Evolutionary conservation across 768 basidiomycete genomes (phyloP).

Genomic region (Trametes cubensis): DNA sequence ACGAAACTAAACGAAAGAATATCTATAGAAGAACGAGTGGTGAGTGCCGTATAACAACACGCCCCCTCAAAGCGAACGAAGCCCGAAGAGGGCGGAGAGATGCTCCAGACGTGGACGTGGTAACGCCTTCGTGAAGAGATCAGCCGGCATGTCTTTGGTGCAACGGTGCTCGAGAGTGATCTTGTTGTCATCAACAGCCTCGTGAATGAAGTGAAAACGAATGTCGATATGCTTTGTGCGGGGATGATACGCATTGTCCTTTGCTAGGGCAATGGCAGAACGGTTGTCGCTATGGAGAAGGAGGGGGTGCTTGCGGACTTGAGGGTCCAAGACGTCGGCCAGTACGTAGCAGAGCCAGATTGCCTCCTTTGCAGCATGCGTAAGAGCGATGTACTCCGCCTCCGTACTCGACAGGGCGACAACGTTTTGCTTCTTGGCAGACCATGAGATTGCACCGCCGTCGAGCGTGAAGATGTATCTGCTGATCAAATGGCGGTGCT

Average conservation of each 20-base stretch:
- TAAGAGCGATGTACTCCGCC: constrained; percentile 39
- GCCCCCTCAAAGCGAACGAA: constrained; percentile 19
- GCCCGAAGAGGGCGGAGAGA: neutral
- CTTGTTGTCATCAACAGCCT: constrained; percentile 9
- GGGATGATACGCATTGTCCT: constrained; percentile 34
- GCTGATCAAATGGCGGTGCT: constrained; percentile 29
- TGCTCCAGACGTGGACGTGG: neutral
- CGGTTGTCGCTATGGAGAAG: constrained; percentile 23
- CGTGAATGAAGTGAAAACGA: constrained; percentile 37
- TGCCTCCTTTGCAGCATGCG: constrained; percentile 32
- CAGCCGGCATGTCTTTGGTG: constrained; percentile 33
- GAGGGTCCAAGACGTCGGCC: constrained; percentile 12
- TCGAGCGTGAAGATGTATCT: constrained; percentile 35
- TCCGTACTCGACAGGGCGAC: constrained; percentile 38
- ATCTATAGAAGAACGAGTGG: too few species aligned
- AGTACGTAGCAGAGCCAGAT: constrained; percentile 26
- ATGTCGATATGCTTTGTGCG: constrained; percentile 43
- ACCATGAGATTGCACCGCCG: constrained; percentile 34
- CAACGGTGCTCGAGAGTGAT: constrained; percentile 15
- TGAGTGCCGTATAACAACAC: too few species aligned
- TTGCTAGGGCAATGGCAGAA: constrained; percentile 33
- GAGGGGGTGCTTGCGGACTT: neutral
- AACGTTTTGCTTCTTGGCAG: constrained; percentile 33
- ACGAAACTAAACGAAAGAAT: too few species aligned
- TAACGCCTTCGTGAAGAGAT: constrained; percentile 40